Evolutionary conservation across 305 asterid genomes (phyloP).

Genomic region (Fraxinus sp.): DNA sequence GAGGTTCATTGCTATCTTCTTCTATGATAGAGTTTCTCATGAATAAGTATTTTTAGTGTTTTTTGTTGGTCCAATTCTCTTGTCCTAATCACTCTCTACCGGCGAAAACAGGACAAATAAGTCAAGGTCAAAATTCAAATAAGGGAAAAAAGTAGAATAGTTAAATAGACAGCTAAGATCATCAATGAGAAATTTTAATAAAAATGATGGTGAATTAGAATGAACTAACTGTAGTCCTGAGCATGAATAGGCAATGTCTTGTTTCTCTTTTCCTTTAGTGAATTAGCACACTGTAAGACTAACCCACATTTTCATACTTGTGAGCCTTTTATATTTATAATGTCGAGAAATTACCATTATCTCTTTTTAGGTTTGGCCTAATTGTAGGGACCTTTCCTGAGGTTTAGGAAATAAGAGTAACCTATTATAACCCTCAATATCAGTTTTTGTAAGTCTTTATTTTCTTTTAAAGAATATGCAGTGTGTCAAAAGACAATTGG

Average conservation of each 20-base stretch:
- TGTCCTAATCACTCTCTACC: not conserved
- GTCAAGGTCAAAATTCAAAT: not conserved
- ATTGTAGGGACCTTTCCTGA: not conserved
- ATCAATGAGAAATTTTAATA: not conserved
- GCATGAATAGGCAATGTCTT: not conserved
- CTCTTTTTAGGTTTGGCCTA: not conserved
- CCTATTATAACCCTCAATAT: not conserved
- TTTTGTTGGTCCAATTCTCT: not conserved
- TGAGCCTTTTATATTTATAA: not conserved
- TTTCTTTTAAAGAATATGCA: not conserved
- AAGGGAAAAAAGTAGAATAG: not conserved
- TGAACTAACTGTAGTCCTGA: not conserved
- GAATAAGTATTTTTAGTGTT: not conserved
- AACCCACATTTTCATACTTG: not conserved
- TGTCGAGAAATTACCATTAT: not conserved
- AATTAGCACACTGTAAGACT: not conserved
- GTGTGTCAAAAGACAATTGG: not conserved
- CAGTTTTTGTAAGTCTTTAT: not conserved
- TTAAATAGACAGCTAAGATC: not conserved
- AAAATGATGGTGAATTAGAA: not conserved
- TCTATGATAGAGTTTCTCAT: not conserved
- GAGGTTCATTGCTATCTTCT: not conserved
- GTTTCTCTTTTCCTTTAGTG: not conserved
- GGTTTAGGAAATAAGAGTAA: not conserved
- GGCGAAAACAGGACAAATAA: not conserved